Evolutionary conservation across 495 filamentous ascomycete genomes (phyloP).

Genomic region (Oidiodendron maius): DNA sequence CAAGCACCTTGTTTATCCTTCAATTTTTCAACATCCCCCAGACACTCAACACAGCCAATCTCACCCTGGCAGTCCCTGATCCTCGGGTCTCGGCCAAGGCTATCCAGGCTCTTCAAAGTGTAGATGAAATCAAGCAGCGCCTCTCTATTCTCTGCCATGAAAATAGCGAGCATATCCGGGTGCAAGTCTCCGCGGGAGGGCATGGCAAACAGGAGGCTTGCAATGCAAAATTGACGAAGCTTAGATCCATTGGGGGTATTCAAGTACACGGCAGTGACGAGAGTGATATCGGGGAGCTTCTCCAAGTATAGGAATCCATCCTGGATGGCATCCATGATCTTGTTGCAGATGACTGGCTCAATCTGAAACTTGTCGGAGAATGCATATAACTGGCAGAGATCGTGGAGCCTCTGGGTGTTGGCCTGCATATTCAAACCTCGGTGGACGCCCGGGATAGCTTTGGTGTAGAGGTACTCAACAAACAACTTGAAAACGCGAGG

Average conservation of each 20-base stretch:
- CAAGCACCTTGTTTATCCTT: too few species aligned
- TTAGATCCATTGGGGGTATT: not conserved
- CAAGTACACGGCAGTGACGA: not conserved
- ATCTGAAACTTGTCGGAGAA: conserved; percentile 4
- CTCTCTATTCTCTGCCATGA: too few species aligned
- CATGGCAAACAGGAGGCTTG: too few species aligned
- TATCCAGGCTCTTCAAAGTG: too few species aligned
- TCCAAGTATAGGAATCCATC: conserved; percentile 7
- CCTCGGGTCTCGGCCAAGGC: too few species aligned
- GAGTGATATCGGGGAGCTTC: conserved; percentile 2
- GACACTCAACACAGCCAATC: too few species aligned
- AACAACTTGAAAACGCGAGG: conserved; percentile 8
- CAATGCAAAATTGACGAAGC: not conserved
- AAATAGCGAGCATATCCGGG: too few species aligned
- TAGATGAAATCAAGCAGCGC: too few species aligned
- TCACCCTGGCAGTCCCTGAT: too few species aligned
- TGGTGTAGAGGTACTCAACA: conserved; percentile 9
- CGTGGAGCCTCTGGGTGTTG: not conserved
- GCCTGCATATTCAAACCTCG: not conserved
- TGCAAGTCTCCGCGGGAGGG: too few species aligned
- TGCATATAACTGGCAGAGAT: conserved; percentile 13
- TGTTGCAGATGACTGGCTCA: conserved; percentile 3
- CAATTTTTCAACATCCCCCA: too few species aligned
- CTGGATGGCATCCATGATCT: conserved; percentile 15
- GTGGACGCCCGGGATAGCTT: conserved; percentile 1